Conservation (phyloP, 2,329 filamentous ascomycete species). For the Trichoderma asperellum region DNA sequence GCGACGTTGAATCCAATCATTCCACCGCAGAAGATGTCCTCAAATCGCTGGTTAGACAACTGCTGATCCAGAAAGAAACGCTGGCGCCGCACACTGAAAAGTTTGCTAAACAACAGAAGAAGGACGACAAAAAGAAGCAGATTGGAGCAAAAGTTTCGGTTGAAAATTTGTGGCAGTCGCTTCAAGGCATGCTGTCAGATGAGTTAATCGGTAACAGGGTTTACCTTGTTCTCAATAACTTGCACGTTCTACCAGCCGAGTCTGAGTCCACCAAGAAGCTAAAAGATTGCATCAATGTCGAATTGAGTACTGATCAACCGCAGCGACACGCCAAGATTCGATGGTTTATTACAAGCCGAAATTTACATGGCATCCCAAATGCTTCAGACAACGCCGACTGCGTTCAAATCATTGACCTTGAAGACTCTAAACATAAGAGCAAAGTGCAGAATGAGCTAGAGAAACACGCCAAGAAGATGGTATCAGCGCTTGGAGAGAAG, state of each 20-base stretch:
- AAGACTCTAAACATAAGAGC: constrained; percentile 44
- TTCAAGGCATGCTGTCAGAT: constrained; percentile 49
- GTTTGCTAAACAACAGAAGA: constrained; percentile 37
- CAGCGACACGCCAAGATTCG: constrained; percentile 37
- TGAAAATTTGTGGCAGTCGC: constrained; percentile 47
- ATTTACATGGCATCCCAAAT: constrained; percentile 35
- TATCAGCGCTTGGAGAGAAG: constrained; percentile 39
- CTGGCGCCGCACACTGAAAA: constrained; percentile 45
- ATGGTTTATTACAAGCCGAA: constrained; percentile 49
- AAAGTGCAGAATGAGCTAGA: constrained; percentile 44
- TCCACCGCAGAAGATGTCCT: constrained; percentile 47
- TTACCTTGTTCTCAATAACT: constrained; percentile 48
- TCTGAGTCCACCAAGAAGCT: constrained; percentile 40
- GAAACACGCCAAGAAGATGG: constrained; percentile 40
- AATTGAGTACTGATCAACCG: constrained; percentile 35
- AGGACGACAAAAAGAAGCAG: constrained; percentile 32
- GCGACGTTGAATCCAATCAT: constrained; percentile 44
- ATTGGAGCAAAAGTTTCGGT: constrained; percentile 39
- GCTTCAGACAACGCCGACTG: constrained; percentile 36
- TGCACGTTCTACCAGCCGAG: constrained; percentile 45
- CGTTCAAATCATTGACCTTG: constrained; percentile 43
- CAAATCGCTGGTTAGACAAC: constrained; percentile 46
- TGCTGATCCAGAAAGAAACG: constrained; percentile 42
- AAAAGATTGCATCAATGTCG: constrained; percentile 38
- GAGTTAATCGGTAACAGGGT: constrained; percentile 37